These are phyloP conservation scores for Vigna nakashimae DNA, from an alignment of 306 rosid genomes.

Conservation along the genomic window DNA sequence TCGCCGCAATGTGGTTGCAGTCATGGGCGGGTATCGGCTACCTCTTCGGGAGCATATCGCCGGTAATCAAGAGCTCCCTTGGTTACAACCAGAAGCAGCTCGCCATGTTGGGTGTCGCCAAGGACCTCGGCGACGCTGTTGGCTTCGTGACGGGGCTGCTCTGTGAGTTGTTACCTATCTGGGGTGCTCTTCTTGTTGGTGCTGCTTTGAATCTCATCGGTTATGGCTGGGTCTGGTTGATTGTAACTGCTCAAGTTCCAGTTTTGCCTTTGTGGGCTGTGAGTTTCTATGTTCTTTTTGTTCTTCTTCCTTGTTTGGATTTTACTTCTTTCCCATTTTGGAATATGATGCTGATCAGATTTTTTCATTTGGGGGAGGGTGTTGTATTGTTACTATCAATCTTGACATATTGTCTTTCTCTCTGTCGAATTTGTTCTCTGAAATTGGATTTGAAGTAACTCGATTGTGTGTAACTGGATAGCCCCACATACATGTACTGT, in stretches of 20 bases:
- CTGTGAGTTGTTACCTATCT: slow-evolving; percentile 78
- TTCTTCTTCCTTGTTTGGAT: neutral
- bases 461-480: too few relatives aligned
- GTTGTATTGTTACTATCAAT: slow-evolving; percentile 31
- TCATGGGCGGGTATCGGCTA: slow-evolving; percentile 95
- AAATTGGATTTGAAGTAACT: neutral
- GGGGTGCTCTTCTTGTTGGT: slow-evolving; percentile 80
- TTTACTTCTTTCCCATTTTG: neutral
- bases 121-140: slow-evolving; percentile 87
- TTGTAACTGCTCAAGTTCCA: slow-evolving; percentile 67
- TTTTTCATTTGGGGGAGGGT: neutral
- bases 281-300: slow-evolving; percentile 39
- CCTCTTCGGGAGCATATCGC: slow-evolving; percentile 88
- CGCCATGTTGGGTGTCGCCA: slow-evolving; percentile 80
- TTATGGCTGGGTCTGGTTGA: slow-evolving; percentile 86
- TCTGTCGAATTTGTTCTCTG: slow-evolving; percentile 10
- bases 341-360: neutral
- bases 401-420: neutral
- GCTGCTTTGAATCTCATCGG: slow-evolving; percentile 72
- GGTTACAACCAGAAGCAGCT: slow-evolving; percentile 78
- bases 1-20: slow-evolving; percentile 94
- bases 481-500: neutral
- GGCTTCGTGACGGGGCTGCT: slow-evolving; percentile 81
- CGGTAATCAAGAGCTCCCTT: slow-evolving; percentile 71
- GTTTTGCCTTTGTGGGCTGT: slow-evolving; percentile 84